A percentile compares a stretch with the other conserved stretches of the same genome.
Evolutionary conservation across 345 rosid genomes (phyloP).

Genomic region (Sisymbrium irio): DNA sequence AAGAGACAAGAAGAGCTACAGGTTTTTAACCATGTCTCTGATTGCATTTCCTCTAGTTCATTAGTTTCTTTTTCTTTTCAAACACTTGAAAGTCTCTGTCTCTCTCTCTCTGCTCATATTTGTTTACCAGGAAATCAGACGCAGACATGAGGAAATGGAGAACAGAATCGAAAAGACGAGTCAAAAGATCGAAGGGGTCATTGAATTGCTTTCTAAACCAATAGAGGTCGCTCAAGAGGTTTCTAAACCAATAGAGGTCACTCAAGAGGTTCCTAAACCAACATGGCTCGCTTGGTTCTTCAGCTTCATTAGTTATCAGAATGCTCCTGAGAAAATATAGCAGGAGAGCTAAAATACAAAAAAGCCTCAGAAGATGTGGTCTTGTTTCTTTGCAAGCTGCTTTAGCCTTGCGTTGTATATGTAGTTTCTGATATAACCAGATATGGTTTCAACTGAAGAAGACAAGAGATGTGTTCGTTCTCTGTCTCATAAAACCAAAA

Average conservation of each 20-base stretch:
- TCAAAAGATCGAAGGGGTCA: background rate
- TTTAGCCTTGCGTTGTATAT: slow-evolving; percentile 8
- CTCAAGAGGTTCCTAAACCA: slow-evolving; percentile 16
- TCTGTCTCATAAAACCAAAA: slow-evolving; percentile 9
- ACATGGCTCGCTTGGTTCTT: slow-evolving; percentile 26
- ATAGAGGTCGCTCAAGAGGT: background rate
- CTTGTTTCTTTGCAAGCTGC: background rate
- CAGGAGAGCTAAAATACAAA: background rate
- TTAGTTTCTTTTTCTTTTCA: background rate
- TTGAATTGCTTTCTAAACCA: slow-evolving; percentile 8
- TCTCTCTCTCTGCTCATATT: background rate
- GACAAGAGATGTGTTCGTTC: slow-evolving; percentile 1
- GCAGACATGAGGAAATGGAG: slow-evolving; percentile 22
- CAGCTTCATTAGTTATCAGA: background rate
- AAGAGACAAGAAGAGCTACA: slow-evolving; percentile 52
- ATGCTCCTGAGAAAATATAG: background rate
- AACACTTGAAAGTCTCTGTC: background rate
- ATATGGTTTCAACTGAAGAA: slow-evolving; percentile 8
- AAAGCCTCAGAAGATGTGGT: background rate
- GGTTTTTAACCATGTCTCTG: slow-evolving; percentile 25
- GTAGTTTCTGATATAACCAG: slow-evolving; percentile 11
- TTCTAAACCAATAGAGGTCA: slow-evolving; percentile 4
- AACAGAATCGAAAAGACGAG: slow-evolving; percentile 13
- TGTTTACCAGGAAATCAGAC: slow-evolving; percentile 24
- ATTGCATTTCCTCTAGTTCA: background rate